Percentiles rank a stretch among this genome's conserved stretches.
These are phyloP conservation scores for Coelastrella sp. DNA, from an alignment of 139 green algal species.

Conservation along the genomic window DNA sequence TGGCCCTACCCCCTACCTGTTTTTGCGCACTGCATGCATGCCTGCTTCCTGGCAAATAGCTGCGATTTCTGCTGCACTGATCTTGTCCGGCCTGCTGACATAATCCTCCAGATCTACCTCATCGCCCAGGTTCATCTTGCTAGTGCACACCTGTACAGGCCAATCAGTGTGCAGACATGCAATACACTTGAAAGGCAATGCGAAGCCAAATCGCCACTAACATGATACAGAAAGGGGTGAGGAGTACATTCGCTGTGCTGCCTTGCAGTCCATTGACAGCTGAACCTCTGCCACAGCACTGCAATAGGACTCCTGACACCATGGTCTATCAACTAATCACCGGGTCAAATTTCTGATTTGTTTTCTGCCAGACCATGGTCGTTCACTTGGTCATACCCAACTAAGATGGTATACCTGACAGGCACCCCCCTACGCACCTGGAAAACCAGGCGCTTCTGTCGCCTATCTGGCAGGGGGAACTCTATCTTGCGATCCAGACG, in stretches of 20 bases:
- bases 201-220: too few species aligned
- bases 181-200: background rate
- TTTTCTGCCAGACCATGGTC: too few species aligned
- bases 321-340: too few species aligned
- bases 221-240: too few species aligned
- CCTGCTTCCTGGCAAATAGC: conserved; percentile 94
- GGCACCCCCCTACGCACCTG: too few species aligned
- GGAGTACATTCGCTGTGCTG: too few species aligned
- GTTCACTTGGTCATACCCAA: too few species aligned
- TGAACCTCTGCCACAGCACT: too few species aligned
- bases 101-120: conserved; percentile 99
- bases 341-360: too few species aligned
- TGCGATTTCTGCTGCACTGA: conserved; percentile 95
- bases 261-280: too few species aligned
- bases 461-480: conserved; percentile 97
- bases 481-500: conserved; percentile 99
- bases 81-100: conserved; percentile 96
- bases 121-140: conserved; percentile 97
- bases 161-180: background rate
- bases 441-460: conserved; percentile 99
- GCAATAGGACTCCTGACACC: too few species aligned
- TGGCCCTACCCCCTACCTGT: conserved; percentile 67
- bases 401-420: too few species aligned
- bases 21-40: conserved; percentile 93
- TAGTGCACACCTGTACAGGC: conserved; percentile 82